These are phyloP conservation scores for Globisporangium splendens DNA, from an alignment of 352 stramenopile species.

Conservation along the genomic window DNA sequence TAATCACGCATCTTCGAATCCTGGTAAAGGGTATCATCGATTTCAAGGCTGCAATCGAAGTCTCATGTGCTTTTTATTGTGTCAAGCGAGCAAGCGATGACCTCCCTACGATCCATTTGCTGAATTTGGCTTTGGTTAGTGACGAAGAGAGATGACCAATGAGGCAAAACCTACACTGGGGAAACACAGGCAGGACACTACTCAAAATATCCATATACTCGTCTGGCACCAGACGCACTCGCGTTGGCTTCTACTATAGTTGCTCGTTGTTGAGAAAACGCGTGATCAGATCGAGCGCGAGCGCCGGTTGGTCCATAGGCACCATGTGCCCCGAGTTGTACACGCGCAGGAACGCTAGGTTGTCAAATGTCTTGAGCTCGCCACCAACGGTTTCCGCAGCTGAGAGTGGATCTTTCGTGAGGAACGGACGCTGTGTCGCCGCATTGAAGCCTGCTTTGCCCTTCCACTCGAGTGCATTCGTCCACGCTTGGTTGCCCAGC, in stretches of 20 bases:
- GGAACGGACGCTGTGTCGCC: conserved; percentile 19
- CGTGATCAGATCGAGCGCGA: conserved; percentile 41
- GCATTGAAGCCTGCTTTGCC: conserved; percentile 86
- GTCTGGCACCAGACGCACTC: no score
- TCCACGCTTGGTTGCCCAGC: conserved; percentile 94
- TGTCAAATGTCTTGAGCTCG: conserved; percentile 15
- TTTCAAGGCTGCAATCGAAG: no score
- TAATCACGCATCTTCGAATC: no score
- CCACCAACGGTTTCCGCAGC: conserved; percentile 12
- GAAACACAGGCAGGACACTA: no score
- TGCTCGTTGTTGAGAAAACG: conserved; percentile 30
- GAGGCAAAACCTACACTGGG: no score
- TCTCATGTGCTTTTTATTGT: no score
- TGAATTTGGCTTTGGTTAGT: no score
- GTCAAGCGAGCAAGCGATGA: no score
- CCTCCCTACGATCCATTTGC: no score
- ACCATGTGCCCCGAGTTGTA: conserved; percentile 47
- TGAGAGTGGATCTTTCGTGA: conserved; percentile 8
- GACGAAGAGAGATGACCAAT: no score
- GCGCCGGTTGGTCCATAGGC: conserved; percentile 41
- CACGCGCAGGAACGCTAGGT: conserved; percentile 30
- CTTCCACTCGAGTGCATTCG: conserved; percentile 87
- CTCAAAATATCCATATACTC: no score
- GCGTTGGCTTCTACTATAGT: background rate
- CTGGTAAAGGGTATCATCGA: no score